Evolutionary conservation across 257 asterid genomes (phyloP).

Genomic region (Echites panduratus): DNA sequence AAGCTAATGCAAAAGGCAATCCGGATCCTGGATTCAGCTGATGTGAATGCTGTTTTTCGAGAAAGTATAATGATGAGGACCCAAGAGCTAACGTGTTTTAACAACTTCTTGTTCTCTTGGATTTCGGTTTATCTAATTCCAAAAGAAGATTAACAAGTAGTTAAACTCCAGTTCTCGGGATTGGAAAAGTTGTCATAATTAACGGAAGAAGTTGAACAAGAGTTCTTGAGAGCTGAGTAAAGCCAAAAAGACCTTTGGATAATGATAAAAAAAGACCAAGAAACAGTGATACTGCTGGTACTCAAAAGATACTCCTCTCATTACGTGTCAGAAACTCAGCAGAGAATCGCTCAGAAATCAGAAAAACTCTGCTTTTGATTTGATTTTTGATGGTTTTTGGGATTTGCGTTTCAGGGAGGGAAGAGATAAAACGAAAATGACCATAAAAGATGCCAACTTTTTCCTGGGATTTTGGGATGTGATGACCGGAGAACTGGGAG

Average conservation of each 20-base stretch:
- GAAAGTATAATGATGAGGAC: slow-evolving; percentile 23
- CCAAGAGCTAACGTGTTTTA: slow-evolving; percentile 8
- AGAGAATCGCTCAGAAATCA: slow-evolving; percentile 43
- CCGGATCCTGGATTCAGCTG: slow-evolving; percentile 30
- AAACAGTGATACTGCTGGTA: slow-evolving; percentile 27
- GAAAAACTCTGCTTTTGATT: slow-evolving; percentile 22
- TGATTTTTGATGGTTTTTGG: slow-evolving; percentile 34
- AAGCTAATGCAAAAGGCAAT: slow-evolving; percentile 24
- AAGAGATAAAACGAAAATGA: background rate
- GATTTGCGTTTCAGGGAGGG: slow-evolving; percentile 27
- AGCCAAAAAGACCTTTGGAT: slow-evolving; percentile 10
- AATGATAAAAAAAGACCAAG: slow-evolving; percentile 11
- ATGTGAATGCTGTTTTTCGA: slow-evolving; percentile 33
- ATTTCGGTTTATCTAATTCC: slow-evolving; percentile 24
- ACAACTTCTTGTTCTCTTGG: slow-evolving; percentile 10
- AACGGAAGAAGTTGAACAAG: slow-evolving; percentile 33
- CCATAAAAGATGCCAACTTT: slow-evolving; percentile 28
- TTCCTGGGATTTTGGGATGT: slow-evolving; percentile 33
- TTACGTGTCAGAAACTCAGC: slow-evolving; percentile 43
- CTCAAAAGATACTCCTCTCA: slow-evolving; percentile 50
- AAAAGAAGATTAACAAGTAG: slow-evolving; percentile 29
- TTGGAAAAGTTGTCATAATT: slow-evolving; percentile 37
- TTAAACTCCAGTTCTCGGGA: slow-evolving; percentile 62
- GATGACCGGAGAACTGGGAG: slow-evolving; percentile 13
- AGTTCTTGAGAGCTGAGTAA: slow-evolving; percentile 22